These are phyloP conservation scores for Astraeus odoratus DNA, from an alignment of 768 basidiomycete species.

Conservation along the genomic window DNA sequence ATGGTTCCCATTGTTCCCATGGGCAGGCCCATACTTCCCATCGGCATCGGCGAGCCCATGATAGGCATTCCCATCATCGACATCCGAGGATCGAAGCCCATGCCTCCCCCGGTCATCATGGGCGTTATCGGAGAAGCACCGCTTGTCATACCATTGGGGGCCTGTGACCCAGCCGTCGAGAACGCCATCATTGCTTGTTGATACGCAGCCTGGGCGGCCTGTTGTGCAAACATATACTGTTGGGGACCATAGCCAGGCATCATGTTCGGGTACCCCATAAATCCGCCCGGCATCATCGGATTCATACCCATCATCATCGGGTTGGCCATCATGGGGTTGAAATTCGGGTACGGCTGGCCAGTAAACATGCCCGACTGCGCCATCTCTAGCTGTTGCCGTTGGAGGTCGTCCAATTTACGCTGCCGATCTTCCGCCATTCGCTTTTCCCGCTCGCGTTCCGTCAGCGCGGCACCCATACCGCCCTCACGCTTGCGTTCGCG, in stretches of 20 bases:
- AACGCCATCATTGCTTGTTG: conserved; percentile 86
- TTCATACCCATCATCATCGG: conserved; percentile 59
- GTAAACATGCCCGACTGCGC: conserved; percentile 77
- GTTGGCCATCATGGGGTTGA: conserved; percentile 69
- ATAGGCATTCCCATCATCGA: conserved; percentile 76
- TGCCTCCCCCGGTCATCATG: conserved; percentile 51
- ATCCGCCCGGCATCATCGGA: conserved; percentile 52
- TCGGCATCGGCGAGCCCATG: conserved; percentile 42
- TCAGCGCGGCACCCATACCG: conserved; percentile 89
- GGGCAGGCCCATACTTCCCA: conserved; percentile 37
- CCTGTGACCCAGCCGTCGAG: conserved; percentile 68
- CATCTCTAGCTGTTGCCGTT: conserved; percentile 85
- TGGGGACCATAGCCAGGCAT: conserved; percentile 46
- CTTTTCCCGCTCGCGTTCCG: conserved; percentile 92
- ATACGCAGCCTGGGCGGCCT: conserved; percentile 76
- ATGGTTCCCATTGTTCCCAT: conserved; percentile 27
- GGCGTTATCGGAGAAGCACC: conserved; percentile 37
- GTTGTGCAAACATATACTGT: conserved; percentile 82
- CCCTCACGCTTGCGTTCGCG: conserved; percentile 91
- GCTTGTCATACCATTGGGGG: conserved; percentile 43
- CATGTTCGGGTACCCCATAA: conserved; percentile 34
- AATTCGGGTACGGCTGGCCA: conserved; percentile 35
- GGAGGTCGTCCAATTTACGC: conserved; percentile 85
- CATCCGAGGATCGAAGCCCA: conserved; percentile 68
- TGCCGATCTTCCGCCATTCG: conserved; percentile 89